Percentiles rank a stretch among this genome's conserved stretches.
phyloP scores from a whole-genome alignment of 2,329 filamentous ascomycete genomes.

The Colletotrichum lini region DNA sequence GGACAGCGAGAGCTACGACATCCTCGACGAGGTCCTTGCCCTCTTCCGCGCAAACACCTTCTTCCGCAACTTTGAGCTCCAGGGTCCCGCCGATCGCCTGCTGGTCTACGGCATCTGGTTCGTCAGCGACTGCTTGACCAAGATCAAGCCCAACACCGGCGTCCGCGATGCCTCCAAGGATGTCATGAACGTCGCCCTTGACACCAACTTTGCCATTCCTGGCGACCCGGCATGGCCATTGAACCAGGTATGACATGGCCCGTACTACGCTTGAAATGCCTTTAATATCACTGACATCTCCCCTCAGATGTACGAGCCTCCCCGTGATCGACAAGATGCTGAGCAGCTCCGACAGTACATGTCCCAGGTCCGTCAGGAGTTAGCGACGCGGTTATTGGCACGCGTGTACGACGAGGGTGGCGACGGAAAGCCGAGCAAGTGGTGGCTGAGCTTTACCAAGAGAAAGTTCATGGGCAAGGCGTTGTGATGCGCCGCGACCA shows the following conservation, averaged over 20 bases:
- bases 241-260: constrained; percentile 76
- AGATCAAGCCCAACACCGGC: constrained; percentile 83
- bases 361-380: constrained; percentile 92
- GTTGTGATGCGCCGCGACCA: constrained; percentile 63
- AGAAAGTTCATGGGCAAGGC: constrained; percentile 99
- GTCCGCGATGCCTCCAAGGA: constrained; percentile 77
- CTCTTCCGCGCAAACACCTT: constrained; percentile 98
- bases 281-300: not conserved
- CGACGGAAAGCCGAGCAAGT: constrained; percentile 82
- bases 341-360: constrained; percentile 92
- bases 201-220: constrained; percentile 93
- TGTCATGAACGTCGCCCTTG: constrained; percentile 90
- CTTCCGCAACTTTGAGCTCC: constrained; percentile 99
- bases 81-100: constrained; percentile 92
- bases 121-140: constrained; percentile 89
- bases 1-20: constrained; percentile 94
- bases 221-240: constrained; percentile 94
- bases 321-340: constrained; percentile 87
- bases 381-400: constrained; percentile 85
- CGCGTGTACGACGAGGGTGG: constrained; percentile 86
- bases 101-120: constrained; percentile 98
- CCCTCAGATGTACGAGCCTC: constrained; percentile 85
- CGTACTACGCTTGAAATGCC: constrained; percentile 10
- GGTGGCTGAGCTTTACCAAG: constrained; percentile 99
- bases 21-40: constrained; percentile 91